phyloP scores from a whole-genome alignment of 208 protist species.

The Trypanosoma rangeli region DNA sequence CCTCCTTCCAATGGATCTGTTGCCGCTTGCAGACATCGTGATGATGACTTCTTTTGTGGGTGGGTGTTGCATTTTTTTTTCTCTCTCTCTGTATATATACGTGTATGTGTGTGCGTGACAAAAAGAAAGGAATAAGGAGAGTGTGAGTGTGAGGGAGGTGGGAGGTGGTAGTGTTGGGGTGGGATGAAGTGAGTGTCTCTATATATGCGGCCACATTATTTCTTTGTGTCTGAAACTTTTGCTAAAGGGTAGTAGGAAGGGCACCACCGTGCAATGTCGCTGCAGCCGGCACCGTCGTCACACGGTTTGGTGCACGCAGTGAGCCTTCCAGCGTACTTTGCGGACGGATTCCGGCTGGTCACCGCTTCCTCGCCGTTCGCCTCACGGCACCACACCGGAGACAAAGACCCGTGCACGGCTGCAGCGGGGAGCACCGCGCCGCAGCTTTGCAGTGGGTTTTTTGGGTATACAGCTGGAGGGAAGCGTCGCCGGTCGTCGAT shows the following conservation, averaged over 20 bases:
- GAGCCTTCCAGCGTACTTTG: conserved; percentile 19
- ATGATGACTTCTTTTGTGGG: background rate
- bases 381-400: background rate
- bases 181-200: background rate
- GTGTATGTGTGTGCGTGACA: conserved; percentile 2
- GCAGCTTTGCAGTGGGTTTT: background rate
- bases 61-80: background rate
- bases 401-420: background rate
- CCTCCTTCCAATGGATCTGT: background rate
- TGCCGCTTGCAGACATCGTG: background rate
- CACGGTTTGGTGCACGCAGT: conserved; percentile 1
- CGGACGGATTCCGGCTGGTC: conserved; percentile 23
- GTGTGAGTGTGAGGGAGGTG: background rate
- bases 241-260: background rate
- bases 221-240: conserved; percentile 3
- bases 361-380: background rate
- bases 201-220: background rate
- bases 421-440: no score
- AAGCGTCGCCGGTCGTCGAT: background rate
- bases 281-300: background rate
- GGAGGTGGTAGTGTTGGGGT: background rate
- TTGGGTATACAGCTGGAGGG: background rate
- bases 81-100: conserved; percentile 1
- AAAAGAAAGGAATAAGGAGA: no score
- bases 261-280: background rate